These are phyloP conservation scores for Raffaelea ambrosiae DNA, from an alignment of 2,329 filamentous ascomycete species.

Conservation along the genomic window DNA sequence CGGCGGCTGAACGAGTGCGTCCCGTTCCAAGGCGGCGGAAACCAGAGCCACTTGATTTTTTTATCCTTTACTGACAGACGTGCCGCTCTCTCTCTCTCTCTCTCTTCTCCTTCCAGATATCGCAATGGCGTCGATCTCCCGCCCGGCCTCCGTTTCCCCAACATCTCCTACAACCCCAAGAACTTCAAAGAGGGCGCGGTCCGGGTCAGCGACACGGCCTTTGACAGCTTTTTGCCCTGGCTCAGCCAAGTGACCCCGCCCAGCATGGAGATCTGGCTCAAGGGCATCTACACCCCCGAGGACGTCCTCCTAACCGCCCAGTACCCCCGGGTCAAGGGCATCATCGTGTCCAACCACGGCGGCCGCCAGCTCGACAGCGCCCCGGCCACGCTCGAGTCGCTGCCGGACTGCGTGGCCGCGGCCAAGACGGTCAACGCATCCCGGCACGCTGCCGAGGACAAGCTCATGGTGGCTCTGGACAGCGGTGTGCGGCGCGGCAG, in stretches of 20 bases:
- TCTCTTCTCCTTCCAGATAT: no score
- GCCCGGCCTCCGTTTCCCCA: no score
- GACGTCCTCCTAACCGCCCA: conserved; percentile 6
- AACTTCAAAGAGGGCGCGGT: no score
- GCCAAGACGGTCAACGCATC: conserved; percentile 26
- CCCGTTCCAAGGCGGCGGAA: no score
- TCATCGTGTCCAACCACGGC: conserved; percentile 38
- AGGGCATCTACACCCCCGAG: conserved; percentile 27
- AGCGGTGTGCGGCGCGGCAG: conserved; percentile 39
- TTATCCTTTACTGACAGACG: no score
- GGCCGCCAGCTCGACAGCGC: conserved; percentile 37
- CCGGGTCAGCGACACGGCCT: no score
- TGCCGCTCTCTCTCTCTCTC: no score
- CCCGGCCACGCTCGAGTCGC: conserved; percentile 34
- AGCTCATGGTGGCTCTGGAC: conserved; percentile 35
- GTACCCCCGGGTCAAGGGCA: conserved; percentile 13
- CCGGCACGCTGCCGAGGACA: conserved; percentile 28
- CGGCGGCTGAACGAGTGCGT: conserved; percentile 5
- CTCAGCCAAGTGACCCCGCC: no score
- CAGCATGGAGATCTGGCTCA: conserved; percentile 14
- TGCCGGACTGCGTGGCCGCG: conserved; percentile 34
- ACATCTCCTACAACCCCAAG: no score
- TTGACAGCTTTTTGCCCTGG: no score
- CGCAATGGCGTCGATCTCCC: no score
- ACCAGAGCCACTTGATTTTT: no score